These are phyloP conservation scores for Chenopodium formosanum DNA, from an alignment of 148 eudicot genomes.

Conservation along the genomic window DNA sequence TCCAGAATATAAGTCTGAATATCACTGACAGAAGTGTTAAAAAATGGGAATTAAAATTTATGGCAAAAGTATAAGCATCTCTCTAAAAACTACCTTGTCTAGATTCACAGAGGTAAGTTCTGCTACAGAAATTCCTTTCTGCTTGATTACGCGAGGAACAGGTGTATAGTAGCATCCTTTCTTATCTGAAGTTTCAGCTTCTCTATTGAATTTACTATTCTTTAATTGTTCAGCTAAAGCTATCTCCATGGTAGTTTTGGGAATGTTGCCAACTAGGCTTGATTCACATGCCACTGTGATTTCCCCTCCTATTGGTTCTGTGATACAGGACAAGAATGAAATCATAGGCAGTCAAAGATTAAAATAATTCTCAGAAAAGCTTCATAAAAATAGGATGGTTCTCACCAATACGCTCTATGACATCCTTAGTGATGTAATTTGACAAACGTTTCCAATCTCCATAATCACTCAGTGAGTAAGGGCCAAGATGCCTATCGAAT, in stretches of 20 bases:
- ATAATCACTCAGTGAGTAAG: conserved; percentile 65
- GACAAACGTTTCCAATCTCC: conserved; percentile 83
- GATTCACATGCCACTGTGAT: conserved; percentile 70
- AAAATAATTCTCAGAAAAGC: background rate
- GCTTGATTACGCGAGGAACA: conserved; percentile 77
- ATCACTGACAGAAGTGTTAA: background rate
- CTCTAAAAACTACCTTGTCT: conserved; percentile 62
- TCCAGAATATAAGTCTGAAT: conserved; percentile 70
- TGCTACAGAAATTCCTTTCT: conserved; percentile 66
- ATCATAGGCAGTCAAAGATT: conserved; percentile 1
- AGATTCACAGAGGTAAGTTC: conserved; percentile 85
- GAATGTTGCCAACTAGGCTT: conserved; percentile 43
- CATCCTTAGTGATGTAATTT: conserved; percentile 66
- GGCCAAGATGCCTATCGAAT: conserved; percentile 91
- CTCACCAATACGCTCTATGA: conserved; percentile 74
- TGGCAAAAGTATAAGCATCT: background rate
- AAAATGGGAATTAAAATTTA: background rate
- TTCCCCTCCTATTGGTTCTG: conserved; percentile 94
- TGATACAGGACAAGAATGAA: conserved; percentile 6
- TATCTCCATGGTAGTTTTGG: conserved; percentile 65
- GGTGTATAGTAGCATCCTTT: conserved; percentile 76
- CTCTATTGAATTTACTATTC: conserved; percentile 44
- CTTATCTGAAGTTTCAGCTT: conserved; percentile 43
- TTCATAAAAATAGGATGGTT: background rate
- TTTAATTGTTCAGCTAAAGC: conserved; percentile 72